These are phyloP conservation scores for Pleurotus platypus DNA, from an alignment of 768 basidiomycete species.

Conservation along the genomic window DNA sequence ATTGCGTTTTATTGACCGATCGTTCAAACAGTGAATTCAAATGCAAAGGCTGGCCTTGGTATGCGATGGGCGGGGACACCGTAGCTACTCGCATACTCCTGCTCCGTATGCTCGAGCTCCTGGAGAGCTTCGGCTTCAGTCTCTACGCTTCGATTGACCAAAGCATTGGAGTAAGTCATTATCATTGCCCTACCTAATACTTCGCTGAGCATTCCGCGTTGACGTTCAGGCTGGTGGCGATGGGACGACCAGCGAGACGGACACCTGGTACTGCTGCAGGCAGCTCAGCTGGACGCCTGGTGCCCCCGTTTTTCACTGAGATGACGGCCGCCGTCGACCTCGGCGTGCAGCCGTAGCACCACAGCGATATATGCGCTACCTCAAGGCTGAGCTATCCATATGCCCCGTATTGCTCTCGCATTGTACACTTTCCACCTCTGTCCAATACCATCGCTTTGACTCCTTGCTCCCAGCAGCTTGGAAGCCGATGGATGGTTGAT, in stretches of 20 bases:
- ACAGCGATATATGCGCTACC: too few species aligned
- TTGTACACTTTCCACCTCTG: too few species aligned
- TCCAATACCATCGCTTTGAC: too few species aligned
- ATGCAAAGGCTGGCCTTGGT: conserved; percentile 2
- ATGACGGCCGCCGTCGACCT: too few species aligned
- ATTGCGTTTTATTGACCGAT: background rate
- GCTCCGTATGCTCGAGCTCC: conserved; percentile 2
- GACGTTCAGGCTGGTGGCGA: background rate
- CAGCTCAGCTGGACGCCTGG: too few species aligned
- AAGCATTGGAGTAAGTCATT: background rate
- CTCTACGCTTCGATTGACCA: conserved; percentile 7
- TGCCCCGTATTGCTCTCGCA: too few species aligned
- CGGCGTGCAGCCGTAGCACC: too few species aligned
- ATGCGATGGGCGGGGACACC: background rate
- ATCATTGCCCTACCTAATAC: background rate
- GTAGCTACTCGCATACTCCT: conserved; percentile 2
- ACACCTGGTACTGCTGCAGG: background rate
- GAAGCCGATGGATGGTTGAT: too few species aligned
- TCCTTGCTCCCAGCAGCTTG: too few species aligned
- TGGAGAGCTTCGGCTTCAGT: conserved; percentile 4
- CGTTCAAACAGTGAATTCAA: conserved; percentile 3
- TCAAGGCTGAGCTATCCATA: too few species aligned
- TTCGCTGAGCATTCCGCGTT: background rate
- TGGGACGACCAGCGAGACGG: background rate
- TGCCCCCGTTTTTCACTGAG: too few species aligned